phyloP scores from a whole-genome alignment of 83 land plant species.

The Thuja plicata region DNA sequence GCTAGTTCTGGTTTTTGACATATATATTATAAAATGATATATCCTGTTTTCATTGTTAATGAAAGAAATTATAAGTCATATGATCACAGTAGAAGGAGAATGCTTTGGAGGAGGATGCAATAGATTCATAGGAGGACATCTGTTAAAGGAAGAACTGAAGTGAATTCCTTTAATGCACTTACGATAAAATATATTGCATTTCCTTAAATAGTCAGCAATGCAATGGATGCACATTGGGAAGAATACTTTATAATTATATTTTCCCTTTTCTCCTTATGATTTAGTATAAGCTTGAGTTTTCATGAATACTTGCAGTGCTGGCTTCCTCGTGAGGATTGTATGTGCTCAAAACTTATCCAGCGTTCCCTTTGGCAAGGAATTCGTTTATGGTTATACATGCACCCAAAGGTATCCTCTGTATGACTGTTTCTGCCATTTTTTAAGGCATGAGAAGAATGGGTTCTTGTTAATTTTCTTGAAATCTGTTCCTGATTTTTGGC shows the following conservation, averaged over 20 bases:
- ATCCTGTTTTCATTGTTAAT: too few species aligned
- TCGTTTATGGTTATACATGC: slow-evolving; percentile 93
- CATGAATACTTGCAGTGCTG: slow-evolving; percentile 76
- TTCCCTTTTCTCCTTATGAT: not conserved
- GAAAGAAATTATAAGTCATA: too few species aligned
- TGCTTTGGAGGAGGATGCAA: not conserved
- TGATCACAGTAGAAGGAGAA: not conserved
- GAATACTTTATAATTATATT: not conserved
- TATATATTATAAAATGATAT: not conserved
- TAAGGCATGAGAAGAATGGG: not conserved
- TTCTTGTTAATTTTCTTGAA: not conserved
- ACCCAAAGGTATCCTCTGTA: slow-evolving; percentile 72
- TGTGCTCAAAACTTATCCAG: slow-evolving; percentile 64
- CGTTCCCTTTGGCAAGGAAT: slow-evolving; percentile 70
- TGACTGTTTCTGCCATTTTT: not conserved
- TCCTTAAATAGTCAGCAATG: not conserved
- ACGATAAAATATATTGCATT: not conserved
- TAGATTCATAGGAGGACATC: not conserved
- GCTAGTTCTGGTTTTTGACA: slow-evolving; percentile 1
- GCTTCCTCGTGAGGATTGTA: slow-evolving; percentile 87
- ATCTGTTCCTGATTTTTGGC: not conserved
- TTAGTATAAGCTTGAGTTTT: not conserved
- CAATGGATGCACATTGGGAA: not conserved
- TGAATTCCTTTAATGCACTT: not conserved
- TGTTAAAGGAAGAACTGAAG: not conserved